A percentile compares a stretch with the other conserved stretches of the same genome.
Evolutionary conservation across 2,329 filamentous ascomycete species (phyloP).

Genomic region (Aspergillus ochraceoroseus): DNA sequence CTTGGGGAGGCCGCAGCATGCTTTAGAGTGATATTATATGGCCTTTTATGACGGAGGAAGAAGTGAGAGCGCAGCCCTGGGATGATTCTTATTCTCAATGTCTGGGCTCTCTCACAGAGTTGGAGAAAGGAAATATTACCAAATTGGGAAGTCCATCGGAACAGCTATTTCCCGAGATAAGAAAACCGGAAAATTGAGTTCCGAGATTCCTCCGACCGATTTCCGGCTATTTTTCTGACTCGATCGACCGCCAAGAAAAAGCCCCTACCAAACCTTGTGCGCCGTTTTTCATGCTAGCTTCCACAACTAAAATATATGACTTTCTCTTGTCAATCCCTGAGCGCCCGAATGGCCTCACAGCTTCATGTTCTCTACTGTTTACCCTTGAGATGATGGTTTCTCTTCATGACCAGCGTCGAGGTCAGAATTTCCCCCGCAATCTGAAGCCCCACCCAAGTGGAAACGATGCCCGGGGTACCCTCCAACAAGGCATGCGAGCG

Average conservation of each 20-base stretch:
- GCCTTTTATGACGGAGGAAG: too few relatives aligned
- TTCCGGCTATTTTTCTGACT: background rate
- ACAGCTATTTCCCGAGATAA: background rate
- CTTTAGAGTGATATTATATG: too few relatives aligned
- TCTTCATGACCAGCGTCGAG: background rate
- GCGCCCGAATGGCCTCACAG: too few relatives aligned
- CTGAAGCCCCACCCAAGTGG: slow-evolving; percentile 5
- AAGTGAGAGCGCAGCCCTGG: too few relatives aligned
- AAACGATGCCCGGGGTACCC: slow-evolving; percentile 37
- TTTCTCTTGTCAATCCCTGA: too few relatives aligned
- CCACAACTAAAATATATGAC: too few relatives aligned
- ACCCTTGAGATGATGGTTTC: slow-evolving; percentile 7
- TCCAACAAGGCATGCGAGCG: slow-evolving; percentile 40
- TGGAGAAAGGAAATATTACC: too few relatives aligned
- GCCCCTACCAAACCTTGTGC: background rate
- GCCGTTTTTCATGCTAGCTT: background rate
- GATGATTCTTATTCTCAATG: too few relatives aligned
- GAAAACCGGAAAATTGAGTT: background rate
- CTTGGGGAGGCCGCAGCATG: background rate
- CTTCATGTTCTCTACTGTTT: too few relatives aligned
- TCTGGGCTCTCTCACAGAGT: too few relatives aligned
- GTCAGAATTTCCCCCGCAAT: background rate
- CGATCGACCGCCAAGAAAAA: slow-evolving; percentile 1
- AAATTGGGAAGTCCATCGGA: background rate
- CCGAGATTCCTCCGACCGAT: slow-evolving; percentile 6